Percentiles rank a stretch among this genome's conserved stretches.
Conservation (phyloP, 169 alveolate species). For the Eimeria falciformis region DNA sequence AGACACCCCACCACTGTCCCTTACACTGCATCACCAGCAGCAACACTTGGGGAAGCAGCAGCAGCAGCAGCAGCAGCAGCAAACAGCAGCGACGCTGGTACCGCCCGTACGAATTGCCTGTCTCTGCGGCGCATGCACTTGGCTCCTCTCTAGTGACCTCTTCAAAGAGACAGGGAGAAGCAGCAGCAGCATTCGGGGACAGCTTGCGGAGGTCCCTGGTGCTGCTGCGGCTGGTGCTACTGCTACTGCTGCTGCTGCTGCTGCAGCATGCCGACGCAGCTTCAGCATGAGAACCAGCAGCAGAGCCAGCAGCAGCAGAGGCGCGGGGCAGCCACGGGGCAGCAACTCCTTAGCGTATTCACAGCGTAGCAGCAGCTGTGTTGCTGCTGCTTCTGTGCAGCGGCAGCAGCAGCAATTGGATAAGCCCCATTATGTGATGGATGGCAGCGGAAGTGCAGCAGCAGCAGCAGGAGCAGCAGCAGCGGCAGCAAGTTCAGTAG, state of each 20-base stretch:
- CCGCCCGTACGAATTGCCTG: background rate
- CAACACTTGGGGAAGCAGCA: constrained; percentile 7
- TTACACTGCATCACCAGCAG: background rate
- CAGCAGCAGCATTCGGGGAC: constrained; percentile 8
- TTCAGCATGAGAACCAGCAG: background rate
- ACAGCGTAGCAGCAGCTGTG: too few species aligned
- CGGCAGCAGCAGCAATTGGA: too few species aligned
- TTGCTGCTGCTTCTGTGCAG: too few species aligned
- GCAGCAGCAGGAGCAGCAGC: constrained; percentile 30
- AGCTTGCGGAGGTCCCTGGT: too few species aligned
- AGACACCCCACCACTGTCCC: background rate
- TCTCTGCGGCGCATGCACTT: constrained; percentile 1
- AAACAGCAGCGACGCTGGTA: background rate
- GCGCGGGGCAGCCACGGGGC: too few species aligned
- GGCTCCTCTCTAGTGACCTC: background rate
- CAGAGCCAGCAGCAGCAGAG: background rate
- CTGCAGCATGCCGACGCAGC: too few species aligned
- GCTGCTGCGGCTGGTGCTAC: too few species aligned
- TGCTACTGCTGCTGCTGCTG: too few species aligned
- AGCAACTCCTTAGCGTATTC: too few species aligned
- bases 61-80: constrained; percentile 50
- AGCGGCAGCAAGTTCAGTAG: background rate
- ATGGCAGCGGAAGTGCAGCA: background rate
- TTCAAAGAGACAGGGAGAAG: background rate
- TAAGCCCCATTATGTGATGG: background rate